These are phyloP conservation scores for Goffeauzyma gilvescens DNA, from an alignment of 768 basidiomycete genomes.

Conservation along the genomic window DNA sequence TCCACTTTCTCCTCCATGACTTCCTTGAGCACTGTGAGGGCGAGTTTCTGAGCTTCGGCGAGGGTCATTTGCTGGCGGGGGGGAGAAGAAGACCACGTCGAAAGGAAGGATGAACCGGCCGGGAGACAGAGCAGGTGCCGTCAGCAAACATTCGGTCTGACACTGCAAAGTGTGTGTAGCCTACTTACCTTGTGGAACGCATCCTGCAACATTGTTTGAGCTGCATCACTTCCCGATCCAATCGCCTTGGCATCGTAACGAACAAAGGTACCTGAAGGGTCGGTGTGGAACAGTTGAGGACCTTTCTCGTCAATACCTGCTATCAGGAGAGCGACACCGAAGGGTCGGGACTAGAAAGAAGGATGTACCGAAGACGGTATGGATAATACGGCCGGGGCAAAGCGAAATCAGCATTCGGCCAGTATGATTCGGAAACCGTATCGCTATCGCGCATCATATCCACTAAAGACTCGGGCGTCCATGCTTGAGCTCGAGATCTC, in stretches of 20 bases:
- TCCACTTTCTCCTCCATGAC: conserved; percentile 99
- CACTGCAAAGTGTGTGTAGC: too few relatives aligned
- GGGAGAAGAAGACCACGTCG: background rate
- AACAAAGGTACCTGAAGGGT: conserved; percentile 93
- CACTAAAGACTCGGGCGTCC: too few relatives aligned
- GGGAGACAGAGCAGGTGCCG: background rate
- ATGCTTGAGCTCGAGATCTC: too few relatives aligned
- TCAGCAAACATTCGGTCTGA: too few relatives aligned
- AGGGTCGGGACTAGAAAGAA: conserved; percentile 55
- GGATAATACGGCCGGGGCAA: background rate
- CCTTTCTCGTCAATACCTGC: conserved; percentile 94
- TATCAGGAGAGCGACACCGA: conserved; percentile 90
- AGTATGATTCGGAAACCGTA: too few relatives aligned
- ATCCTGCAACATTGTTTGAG: conserved; percentile 89
- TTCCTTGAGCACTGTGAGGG: conserved; percentile 81
- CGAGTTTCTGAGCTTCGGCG: conserved; percentile 65
- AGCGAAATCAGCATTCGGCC: too few relatives aligned
- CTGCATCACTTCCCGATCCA: conserved; percentile 91
- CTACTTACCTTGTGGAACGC: conserved; percentile 73
- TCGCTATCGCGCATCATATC: too few relatives aligned
- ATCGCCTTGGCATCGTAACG: conserved; percentile 97
- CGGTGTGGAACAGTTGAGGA: conserved; percentile 94
- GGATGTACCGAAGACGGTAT: background rate
- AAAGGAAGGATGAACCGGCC: background rate
- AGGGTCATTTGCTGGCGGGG: conserved; percentile 75